Evolutionary conservation across 306 rosid genomes (phyloP), one percentile per base, ranked within the genome.

Genomic region (Castanea mollissima): DNA sequence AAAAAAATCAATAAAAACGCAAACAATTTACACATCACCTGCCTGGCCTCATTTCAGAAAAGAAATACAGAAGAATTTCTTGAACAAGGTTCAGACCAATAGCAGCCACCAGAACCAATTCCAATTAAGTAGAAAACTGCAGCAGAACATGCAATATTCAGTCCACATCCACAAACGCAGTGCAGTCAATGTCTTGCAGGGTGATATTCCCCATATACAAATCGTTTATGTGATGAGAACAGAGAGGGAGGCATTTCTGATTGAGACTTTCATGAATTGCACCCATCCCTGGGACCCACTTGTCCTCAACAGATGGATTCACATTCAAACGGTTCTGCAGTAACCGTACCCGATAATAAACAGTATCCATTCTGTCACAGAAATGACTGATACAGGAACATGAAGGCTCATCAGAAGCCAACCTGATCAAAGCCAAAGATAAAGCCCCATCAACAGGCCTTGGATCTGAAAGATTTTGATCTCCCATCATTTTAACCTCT

Each of bases 401-500:
- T 1, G 91, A 85, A 78, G 86, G 88, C 80, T 94, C 97, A 75
- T 92, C 91, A 23, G 87, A 87, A 68, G 90, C 97, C 85, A 94
- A 84, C 80, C 98, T 90, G 68, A 90, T 83, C 80, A 87, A 46
- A 62, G 86, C 89, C 91, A 92, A 83, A 34, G 89, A 84, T 64
- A 91, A 78, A 32, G 85, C 83, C 44, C 97, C 98, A 49, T 89
- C 97, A 63, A 91, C 94, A 27, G 91, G 97, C 76, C 85, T 89
- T 44, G 98, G 98, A 84, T 94, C 97, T 9, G 89, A 85, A 73
- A 92, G 93, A 82, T 87, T 88, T 83, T 76, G 76, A 58, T 91
- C 94, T 86, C 98, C 98, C 97, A 89, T 88, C 97, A 94, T 92
- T 86, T 89, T 91, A 69, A 92, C 93, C 86, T 91, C 97, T 84